Conservation (phyloP, 306 rosid genomes). For the Adenanthera pavonina region DNA sequence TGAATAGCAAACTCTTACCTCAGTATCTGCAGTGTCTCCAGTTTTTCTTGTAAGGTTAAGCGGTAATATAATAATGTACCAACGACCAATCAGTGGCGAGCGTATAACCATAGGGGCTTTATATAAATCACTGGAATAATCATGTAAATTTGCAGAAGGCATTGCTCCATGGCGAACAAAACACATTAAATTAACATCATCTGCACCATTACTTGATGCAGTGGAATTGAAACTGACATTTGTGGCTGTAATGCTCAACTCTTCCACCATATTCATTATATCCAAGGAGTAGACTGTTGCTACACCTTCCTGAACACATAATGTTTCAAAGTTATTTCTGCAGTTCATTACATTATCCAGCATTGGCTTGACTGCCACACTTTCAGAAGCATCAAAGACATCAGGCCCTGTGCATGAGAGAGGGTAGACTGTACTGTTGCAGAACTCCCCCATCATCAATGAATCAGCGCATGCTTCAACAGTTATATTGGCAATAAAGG, state of each 20-base stretch:
- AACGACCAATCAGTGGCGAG: conserved; percentile 77
- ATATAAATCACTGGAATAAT: conserved; percentile 69
- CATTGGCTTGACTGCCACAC: conserved; percentile 45
- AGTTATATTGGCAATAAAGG: conserved; percentile 79
- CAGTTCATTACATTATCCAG: conserved; percentile 56
- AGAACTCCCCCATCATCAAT: conserved; percentile 72
- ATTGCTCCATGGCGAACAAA: conserved; percentile 85
- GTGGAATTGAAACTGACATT: conserved; percentile 59
- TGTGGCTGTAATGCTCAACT: conserved; percentile 62
- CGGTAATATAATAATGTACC: conserved; percentile 68
- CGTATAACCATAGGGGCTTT: conserved; percentile 63
- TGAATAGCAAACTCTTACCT: conserved; percentile 67
- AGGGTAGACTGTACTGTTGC: conserved; percentile 80
- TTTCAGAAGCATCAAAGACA: conserved; percentile 43
- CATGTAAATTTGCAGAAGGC: conserved; percentile 71
- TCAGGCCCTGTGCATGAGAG: conserved; percentile 68
- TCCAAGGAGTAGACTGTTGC: conserved; percentile 68
- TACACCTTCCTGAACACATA: conserved; percentile 68
- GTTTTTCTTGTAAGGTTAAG: conserved; percentile 52
- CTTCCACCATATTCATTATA: conserved; percentile 62
- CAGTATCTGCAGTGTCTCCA: conserved; percentile 50
- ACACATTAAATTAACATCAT: conserved; percentile 63
- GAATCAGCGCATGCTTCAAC: conserved; percentile 82
- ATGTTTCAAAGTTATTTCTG: conserved; percentile 55
- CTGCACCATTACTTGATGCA: conserved; percentile 45